Conservation (phyloP, 2,329 filamentous ascomycete genomes). For the Aspergillus fischeri region DNA sequence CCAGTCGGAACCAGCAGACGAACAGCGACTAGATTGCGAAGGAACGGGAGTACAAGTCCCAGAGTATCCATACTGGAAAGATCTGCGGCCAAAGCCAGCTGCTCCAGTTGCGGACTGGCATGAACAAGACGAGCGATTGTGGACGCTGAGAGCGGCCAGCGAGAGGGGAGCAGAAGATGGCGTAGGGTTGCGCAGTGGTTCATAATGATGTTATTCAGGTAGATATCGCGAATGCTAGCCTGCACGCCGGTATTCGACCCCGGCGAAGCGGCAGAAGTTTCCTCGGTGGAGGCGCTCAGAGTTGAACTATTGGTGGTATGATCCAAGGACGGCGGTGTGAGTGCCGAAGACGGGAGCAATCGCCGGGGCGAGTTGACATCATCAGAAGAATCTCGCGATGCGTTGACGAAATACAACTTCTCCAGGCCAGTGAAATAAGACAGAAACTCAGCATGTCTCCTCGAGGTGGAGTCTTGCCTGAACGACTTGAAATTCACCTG, state of each 20-base stretch:
- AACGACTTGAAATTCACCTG: conserved; percentile 45
- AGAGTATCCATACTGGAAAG: conserved; percentile 37
- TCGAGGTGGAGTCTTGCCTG: conserved; percentile 47
- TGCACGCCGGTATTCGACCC: conserved; percentile 15
- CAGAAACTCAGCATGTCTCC: conserved; percentile 43
- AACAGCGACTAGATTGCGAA: conserved; percentile 37
- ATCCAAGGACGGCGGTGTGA: conserved; percentile 28
- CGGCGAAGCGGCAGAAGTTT: conserved; percentile 20
- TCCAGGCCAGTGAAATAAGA: conserved; percentile 44
- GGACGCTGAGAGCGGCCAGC: conserved; percentile 50
- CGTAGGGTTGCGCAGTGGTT: conserved; percentile 50
- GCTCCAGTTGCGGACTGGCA: conserved; percentile 55
- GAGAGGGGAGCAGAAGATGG: conserved; percentile 54
- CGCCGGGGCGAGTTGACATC: conserved; percentile 30
- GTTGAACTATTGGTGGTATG: conserved; percentile 5
- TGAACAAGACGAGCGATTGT: conserved; percentile 51
- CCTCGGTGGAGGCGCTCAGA: conserved; percentile 19
- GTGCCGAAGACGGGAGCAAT: conserved; percentile 13
- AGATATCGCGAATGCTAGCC: conserved; percentile 40
- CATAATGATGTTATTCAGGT: conserved; percentile 49
- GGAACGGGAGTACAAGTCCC: conserved; percentile 37
- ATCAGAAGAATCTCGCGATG: conserved; percentile 26
- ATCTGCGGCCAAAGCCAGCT: conserved; percentile 52
- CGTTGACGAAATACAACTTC: conserved; percentile 50
- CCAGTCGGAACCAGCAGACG: conserved; percentile 38